Evolutionary conservation across 495 filamentous ascomycete species (phyloP).

Genomic region (Penicillium bialowiezense): DNA sequence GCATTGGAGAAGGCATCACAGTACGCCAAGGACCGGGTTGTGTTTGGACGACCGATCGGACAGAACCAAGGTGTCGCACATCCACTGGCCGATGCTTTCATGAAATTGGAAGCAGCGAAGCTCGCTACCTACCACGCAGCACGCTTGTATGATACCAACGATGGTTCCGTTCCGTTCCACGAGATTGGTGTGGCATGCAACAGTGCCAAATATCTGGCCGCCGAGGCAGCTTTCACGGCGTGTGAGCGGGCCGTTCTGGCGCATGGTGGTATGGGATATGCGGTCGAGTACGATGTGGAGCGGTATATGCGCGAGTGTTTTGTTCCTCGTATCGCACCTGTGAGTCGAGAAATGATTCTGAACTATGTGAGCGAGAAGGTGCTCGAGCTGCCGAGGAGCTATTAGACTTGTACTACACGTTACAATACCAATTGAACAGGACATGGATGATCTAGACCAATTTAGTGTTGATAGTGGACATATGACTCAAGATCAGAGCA

Average conservation of each 20-base stretch:
- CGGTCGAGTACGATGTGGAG: constrained; percentile 76
- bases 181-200: constrained; percentile 72
- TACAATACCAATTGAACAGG: no score
- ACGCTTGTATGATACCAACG: constrained; percentile 63
- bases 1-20: constrained; percentile 61
- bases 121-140: constrained; percentile 76
- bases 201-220: constrained; percentile 74
- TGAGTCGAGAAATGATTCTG: constrained; percentile 77
- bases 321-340: constrained; percentile 72
- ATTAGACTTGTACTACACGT: no score
- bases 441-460: no score
- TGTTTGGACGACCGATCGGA: constrained; percentile 70
- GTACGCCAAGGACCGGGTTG: constrained; percentile 66
- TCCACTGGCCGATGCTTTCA: constrained; percentile 70
- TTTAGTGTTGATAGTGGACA: no score
- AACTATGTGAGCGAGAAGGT: constrained; percentile 77
- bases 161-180: constrained; percentile 54
- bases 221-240: constrained; percentile 72
- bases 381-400: constrained; percentile 51
- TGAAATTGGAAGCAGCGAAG: constrained; percentile 78
- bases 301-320: constrained; percentile 71
- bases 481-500: no score
- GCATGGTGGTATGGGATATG: constrained; percentile 77
- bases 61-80: constrained; percentile 75
- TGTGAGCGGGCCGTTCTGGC: constrained; percentile 68